Evolutionary conservation across 148 eudicot genomes (phyloP).

Genomic region (Rhododendron molle): DNA sequence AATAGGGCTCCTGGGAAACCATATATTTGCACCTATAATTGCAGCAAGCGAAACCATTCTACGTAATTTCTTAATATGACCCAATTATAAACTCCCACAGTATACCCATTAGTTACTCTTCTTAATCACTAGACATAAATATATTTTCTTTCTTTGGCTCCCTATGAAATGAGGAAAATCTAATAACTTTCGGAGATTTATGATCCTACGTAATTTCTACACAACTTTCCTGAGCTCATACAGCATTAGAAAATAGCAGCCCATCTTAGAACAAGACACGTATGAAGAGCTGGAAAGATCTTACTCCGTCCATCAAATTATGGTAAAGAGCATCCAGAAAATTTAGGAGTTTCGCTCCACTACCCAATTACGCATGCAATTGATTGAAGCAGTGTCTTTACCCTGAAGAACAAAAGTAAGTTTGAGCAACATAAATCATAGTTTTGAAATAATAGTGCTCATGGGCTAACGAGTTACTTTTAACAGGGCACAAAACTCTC

Average conservation of each 20-base stretch:
- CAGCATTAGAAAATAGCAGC: not conserved
- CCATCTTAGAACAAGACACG: constrained; percentile 4
- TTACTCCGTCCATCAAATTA: constrained; percentile 94
- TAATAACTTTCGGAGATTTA: not conserved
- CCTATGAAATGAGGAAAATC: not conserved
- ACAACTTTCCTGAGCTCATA: not conserved
- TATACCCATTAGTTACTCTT: not conserved
- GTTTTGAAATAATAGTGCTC: not conserved
- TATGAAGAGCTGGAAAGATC: constrained; percentile 14
- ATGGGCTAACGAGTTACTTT: too few species aligned
- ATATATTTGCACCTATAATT: too few species aligned
- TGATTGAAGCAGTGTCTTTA: constrained; percentile 49
- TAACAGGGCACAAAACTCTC: too few species aligned
- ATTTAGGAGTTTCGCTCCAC: constrained; percentile 91
- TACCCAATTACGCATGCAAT: constrained; percentile 71
- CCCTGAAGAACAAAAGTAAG: constrained; percentile 31
- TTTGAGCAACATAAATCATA: not conserved
- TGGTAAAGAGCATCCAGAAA: constrained; percentile 99
- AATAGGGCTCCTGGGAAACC: too few species aligned
- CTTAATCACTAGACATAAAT: not conserved
- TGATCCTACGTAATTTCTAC: not conserved
- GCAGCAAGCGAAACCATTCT: too few species aligned
- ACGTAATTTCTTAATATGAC: not conserved
- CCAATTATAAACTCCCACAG: not conserved
- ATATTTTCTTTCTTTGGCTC: not conserved